Conservation (phyloP, 345 rosid species). For the Linum usitatissimum region DNA sequence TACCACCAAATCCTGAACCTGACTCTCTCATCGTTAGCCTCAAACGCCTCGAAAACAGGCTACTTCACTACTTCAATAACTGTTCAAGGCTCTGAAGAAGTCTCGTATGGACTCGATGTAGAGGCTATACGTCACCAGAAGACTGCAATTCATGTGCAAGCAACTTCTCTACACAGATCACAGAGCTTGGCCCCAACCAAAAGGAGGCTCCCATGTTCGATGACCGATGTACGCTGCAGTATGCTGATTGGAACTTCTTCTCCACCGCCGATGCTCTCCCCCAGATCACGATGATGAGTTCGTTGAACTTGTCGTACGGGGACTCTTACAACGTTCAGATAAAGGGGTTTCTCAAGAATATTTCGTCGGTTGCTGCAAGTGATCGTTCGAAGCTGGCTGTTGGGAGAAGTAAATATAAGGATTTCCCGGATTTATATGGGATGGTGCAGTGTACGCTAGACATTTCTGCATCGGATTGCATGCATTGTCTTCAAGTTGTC, state of each 20-base stretch:
- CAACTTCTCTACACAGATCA: constrained; percentile 8
- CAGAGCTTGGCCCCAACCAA: constrained; percentile 17
- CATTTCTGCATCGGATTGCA: constrained; percentile 15
- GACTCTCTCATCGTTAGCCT: not conserved
- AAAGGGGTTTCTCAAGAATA: constrained; percentile 11
- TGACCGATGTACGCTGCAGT: constrained; percentile 16
- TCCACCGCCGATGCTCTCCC: constrained; percentile 2
- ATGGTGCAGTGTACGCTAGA: constrained; percentile 34
- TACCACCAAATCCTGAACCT: not conserved
- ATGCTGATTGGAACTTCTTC: constrained; percentile 23
- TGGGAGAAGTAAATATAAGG: constrained; percentile 10
- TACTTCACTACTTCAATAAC: constrained; percentile 7
- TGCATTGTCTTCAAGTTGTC: constrained; percentile 19
- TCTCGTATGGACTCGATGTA: constrained; percentile 23
- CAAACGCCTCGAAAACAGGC: constrained; percentile 3
- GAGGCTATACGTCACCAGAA: constrained; percentile 12
- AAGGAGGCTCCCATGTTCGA: constrained; percentile 17
- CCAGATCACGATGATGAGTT: not conserved
- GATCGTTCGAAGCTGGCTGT: constrained; percentile 18
- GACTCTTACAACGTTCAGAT: constrained; percentile 13
- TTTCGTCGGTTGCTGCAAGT: constrained; percentile 18
- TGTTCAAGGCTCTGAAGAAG: constrained; percentile 8
- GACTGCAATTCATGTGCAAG: constrained; percentile 23
- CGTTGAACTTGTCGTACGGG: not conserved
- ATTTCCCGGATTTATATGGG: constrained; percentile 15